Base-by-base conservation (phyloP, 2,329 filamentous ascomycete species). In the Lecanosticta acicola region DNA sequence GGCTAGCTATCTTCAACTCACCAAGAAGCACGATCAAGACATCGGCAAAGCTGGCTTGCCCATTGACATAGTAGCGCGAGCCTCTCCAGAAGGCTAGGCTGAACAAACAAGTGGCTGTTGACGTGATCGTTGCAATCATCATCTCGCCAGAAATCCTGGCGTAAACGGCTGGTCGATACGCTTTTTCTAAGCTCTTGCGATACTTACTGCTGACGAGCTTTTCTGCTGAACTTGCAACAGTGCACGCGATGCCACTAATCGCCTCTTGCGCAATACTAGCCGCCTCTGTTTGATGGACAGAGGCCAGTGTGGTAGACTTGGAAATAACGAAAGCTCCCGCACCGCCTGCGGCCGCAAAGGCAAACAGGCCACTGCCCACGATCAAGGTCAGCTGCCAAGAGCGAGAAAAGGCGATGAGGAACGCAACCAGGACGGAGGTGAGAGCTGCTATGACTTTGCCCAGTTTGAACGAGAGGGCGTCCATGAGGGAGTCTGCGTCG, bases 341-440 rank as follows among this genome's bases (percentile, higher is more conserved):
- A n/a, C n/a, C n/a, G n/a, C n/a, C n/a, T n/a, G n/a, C n/a, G n/a
- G n/a, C n/a, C n/a, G n/a, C n/a, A n/a, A n/a, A n/a, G n/a, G n/a
- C n/a, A n/a, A n/a, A n/a, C n/a, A n/a, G n/a, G n/a, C n/a, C n/a
- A n/a, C n/a, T n/a, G n/a, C n/a, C n/a, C n/a, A n/a, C 71, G 24
- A 76, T 71, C 14, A 72, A 55, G 1, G 70, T 63, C 5, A 72
- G 60, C 51, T 70, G 70, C 68, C 69, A 71, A 45, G 68, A 66
- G 1, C 62, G 53, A 11, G 56, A 53, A 33, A 72, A 59, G 0
- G 68, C 68, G 2, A 71, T 60, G n/a, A 70, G 49, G 49, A 66
- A 70, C 1, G 67, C 56, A 1, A 67, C 48, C 40, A 70, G 59
- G 49, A 71, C 68, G 9, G 62, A 58, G 4, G 66, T 57, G 2